phyloP scores from a whole-genome alignment of 306 rosid genomes.

The Argentina anserina region DNA sequence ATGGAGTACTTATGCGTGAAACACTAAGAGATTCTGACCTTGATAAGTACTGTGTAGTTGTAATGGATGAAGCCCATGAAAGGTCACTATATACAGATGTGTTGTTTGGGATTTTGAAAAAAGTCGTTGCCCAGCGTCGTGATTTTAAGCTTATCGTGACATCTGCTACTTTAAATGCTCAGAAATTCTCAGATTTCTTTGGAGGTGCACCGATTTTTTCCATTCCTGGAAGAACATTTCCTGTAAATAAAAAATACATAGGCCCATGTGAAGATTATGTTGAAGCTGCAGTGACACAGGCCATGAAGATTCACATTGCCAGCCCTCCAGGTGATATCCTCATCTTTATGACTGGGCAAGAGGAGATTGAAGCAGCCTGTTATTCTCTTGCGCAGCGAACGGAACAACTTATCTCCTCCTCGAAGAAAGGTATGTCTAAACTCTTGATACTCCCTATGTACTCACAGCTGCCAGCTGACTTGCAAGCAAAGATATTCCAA shows the following conservation, averaged over 20 bases:
- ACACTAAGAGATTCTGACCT: slow-evolving; percentile 89
- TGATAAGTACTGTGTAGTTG: slow-evolving; percentile 81
- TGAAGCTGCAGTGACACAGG: slow-evolving; percentile 93
- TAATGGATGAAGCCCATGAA: slow-evolving; percentile 99
- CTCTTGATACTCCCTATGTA: slow-evolving; percentile 92
- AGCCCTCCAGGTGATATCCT: slow-evolving; percentile 93
- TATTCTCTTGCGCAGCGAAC: slow-evolving; percentile 78
- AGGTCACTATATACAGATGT: slow-evolving; percentile 93
- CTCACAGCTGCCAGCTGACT: slow-evolving; percentile 91
- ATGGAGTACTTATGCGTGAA: slow-evolving; percentile 93
- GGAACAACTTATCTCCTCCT: slow-evolving; percentile 69
- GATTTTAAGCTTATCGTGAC: slow-evolving; percentile 95
- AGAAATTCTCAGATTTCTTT: slow-evolving; percentile 76
- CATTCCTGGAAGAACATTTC: slow-evolving; percentile 97
- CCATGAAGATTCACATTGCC: slow-evolving; percentile 87
- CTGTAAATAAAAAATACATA: slow-evolving; percentile 67
- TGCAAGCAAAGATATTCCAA: slow-evolving; percentile 93
- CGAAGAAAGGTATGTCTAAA: slow-evolving; percentile 74
- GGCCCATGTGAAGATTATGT: slow-evolving; percentile 95
- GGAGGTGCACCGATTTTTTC: slow-evolving; percentile 84
- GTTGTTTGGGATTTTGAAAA: slow-evolving; percentile 87
- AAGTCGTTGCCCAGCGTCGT: slow-evolving; percentile 83
- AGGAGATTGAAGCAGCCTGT: slow-evolving; percentile 98
- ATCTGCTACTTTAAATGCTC: slow-evolving; percentile 90
- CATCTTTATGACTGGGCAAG: slow-evolving; percentile 96